Conservation (phyloP, 1,284 basidiomycete genomes). For the Apiotrichum sp. region DNA sequence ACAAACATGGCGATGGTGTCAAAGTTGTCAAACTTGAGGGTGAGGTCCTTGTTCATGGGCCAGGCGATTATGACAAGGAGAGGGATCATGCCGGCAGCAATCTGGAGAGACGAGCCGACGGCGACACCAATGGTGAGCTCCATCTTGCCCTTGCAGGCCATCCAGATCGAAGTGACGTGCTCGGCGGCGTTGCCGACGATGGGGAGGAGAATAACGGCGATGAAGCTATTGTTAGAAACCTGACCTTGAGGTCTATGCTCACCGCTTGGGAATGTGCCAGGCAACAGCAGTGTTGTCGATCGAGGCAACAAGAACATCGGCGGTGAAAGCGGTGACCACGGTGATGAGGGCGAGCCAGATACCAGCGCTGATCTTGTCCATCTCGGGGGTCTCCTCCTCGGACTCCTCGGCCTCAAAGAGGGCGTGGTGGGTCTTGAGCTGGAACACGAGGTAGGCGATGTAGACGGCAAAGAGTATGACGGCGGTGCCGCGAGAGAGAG, state of each 20-base stretch:
- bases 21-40: slow-evolving; percentile 62
- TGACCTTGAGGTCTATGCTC: not conserved
- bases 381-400: slow-evolving; percentile 56
- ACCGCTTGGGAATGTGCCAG: slow-evolving; percentile 70
- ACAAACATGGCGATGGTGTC: slow-evolving; percentile 78
- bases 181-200: slow-evolving; percentile 66
- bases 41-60: slow-evolving; percentile 70
- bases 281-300: slow-evolving; percentile 80
- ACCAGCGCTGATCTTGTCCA: slow-evolving; percentile 64
- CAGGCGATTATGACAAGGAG: slow-evolving; percentile 76
- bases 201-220: slow-evolving; percentile 52
- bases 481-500: slow-evolving; percentile 78
- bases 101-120: slow-evolving; percentile 88
- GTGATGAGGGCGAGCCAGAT: slow-evolving; percentile 58
- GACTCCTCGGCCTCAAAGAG: slow-evolving; percentile 51
- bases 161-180: slow-evolving; percentile 71
- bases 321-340: slow-evolving; percentile 75
- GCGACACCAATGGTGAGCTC: slow-evolving; percentile 81
- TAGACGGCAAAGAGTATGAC: slow-evolving; percentile 77
- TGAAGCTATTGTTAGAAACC: slow-evolving; percentile 32
- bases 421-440: slow-evolving; percentile 54
- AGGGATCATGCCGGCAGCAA: slow-evolving; percentile 79
- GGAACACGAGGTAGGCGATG: slow-evolving; percentile 60
- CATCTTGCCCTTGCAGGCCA: slow-evolving; percentile 66
- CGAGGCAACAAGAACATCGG: slow-evolving; percentile 64